Evolutionary conservation across 495 filamentous ascomycete genomes (phyloP).

Genomic region (Podospora appendiculata): DNA sequence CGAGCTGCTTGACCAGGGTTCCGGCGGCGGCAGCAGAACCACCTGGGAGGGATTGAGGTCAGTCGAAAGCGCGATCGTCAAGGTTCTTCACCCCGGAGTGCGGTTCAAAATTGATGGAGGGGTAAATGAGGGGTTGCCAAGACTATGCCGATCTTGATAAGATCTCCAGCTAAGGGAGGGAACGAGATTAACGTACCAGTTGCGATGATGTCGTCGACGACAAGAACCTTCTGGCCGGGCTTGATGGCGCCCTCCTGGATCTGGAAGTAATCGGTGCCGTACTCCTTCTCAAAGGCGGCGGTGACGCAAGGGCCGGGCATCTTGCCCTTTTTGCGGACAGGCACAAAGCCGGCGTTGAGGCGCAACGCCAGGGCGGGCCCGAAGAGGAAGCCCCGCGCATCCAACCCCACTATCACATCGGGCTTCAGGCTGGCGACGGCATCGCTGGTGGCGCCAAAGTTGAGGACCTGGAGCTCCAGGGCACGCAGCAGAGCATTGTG

Average conservation of each 20-base stretch:
- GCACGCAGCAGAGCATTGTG: conserved; percentile 76
- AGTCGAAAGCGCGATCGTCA: neutral
- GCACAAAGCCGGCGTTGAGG: conserved; percentile 83
- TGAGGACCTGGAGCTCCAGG: conserved; percentile 73
- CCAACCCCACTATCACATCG: conserved; percentile 88
- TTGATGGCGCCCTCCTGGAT: conserved; percentile 83
- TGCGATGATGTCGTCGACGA: conserved; percentile 97
- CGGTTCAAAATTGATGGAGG: too few relatives aligned
- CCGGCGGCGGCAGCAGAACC: conserved; percentile 88
- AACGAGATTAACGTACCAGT: conserved; percentile 58
- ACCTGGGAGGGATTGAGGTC: conserved; percentile 40
- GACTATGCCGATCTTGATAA: too few relatives aligned
- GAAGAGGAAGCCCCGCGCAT: conserved; percentile 93
- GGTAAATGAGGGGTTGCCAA: too few relatives aligned
- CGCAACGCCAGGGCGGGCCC: conserved; percentile 83
- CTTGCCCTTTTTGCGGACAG: conserved; percentile 94
- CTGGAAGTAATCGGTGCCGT: conserved; percentile 93
- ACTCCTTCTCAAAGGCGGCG: conserved; percentile 88
- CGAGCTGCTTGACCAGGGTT: conserved; percentile 73
- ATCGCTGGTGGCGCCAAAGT: conserved; percentile 30
- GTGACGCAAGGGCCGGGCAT: conserved; percentile 81
- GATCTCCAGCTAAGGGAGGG: too few relatives aligned
- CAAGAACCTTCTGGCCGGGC: conserved; percentile 78
- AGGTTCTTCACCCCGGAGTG: too few relatives aligned
- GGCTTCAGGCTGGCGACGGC: conserved; percentile 37